These are phyloP conservation scores for Coffea eugenioides DNA, from an alignment of 257 asterid species.

Conservation along the genomic window DNA sequence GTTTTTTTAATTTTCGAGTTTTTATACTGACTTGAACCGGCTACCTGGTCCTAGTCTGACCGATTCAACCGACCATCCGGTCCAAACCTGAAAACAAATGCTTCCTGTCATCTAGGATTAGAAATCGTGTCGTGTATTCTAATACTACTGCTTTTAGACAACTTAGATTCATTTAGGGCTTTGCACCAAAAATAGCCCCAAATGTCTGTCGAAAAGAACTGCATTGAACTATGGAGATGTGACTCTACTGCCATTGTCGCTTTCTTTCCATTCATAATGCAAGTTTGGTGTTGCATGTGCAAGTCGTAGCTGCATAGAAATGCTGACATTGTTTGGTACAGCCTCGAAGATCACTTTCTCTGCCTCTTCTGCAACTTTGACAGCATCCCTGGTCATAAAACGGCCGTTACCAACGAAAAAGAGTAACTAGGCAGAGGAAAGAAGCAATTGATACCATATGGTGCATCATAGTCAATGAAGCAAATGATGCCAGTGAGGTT, in stretches of 20 bases:
- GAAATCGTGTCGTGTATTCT: not conserved
- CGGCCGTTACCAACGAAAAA: not conserved
- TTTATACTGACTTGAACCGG: too few relatives aligned
- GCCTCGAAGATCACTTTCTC: slow-evolving; percentile 56
- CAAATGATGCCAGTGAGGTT: not conserved
- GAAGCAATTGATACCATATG: not conserved
- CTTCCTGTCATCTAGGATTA: too few relatives aligned
- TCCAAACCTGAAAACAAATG: too few relatives aligned
- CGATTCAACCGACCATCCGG: too few relatives aligned
- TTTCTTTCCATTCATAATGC: slow-evolving; percentile 25
- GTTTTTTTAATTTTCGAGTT: too few relatives aligned
- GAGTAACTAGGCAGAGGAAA: not conserved
- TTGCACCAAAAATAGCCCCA: not conserved
- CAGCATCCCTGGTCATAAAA: slow-evolving; percentile 56
- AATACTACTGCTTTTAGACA: too few relatives aligned
- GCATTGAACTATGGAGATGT: not conserved
- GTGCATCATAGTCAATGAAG: not conserved
- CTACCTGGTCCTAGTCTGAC: too few relatives aligned
- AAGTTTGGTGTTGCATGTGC: slow-evolving; percentile 53
- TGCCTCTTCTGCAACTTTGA: slow-evolving; percentile 61
- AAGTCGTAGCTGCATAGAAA: slow-evolving; percentile 69
- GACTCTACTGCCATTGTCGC: not conserved
- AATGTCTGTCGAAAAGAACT: not conserved
- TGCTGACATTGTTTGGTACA: slow-evolving; percentile 44
- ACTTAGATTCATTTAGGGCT: not conserved